Base-by-base conservation (phyloP, 495 filamentous ascomycete species). In the Hypoxylon fragiforme region DNA sequence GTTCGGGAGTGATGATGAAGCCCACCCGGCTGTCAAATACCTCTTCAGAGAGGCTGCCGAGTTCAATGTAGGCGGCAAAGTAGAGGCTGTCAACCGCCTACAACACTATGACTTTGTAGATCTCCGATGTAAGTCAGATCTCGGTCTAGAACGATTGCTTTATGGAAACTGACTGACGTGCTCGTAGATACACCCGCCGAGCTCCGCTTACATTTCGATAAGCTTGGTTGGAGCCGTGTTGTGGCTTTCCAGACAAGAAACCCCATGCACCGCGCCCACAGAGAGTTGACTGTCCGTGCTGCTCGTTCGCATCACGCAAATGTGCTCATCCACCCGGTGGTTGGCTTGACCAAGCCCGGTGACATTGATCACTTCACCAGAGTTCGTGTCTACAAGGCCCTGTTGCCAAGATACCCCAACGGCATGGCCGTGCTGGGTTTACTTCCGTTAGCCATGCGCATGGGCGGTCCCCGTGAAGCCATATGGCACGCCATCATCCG, bases 401-500 rank as follows among this genome's bases (percentile, higher is more conserved):
- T 98, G 24, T 86, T 98, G 26, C 94, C 94, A 53, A 86, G 95
- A 65, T 98, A 98, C 77, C 94, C 94, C 68, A 98, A 97, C 71
- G 94, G 94, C 60, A 98, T 98, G 94, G 94, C 94, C 50, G 91
- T 95, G 34, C 87, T 98, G 57, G 94, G 91, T 76, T 89, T 98
- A 30, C 82, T 98, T 3, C 91, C 92, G 36, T 80, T 98, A 43
- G 94, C 94, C 56, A 98, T 98, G 94, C 89, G 94, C 67, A 98
- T 98, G 94, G 94, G 91, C 63, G 94, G 94, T 62, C 94, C 94
- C 42, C 89, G 94, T 60, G 94, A 98, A 80, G 94, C 94, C 58
- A 91, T 98, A 76, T 98, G 94, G 94, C 94, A 98, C 79, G 94
- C 94, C 58, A 97, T 98, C 66, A 98, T 98, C 81, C 91, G 94